phyloP scores from a whole-genome alignment of 306 rosid species.

The Arachis hypogaea region DNA sequence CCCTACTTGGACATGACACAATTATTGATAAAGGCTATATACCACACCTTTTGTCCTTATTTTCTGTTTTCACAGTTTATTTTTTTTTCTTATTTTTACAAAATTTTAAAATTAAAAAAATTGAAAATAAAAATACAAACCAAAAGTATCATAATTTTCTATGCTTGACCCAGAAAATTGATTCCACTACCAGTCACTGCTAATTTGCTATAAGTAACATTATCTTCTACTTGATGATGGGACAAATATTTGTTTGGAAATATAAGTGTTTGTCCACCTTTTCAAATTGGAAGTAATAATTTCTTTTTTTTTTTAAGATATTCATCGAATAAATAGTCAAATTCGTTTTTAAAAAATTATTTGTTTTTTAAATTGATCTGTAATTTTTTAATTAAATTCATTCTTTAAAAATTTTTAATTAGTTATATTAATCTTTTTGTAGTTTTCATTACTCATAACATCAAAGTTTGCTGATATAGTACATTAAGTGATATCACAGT shows the following conservation, averaged over 20 bases:
- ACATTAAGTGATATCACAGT: too few species aligned
- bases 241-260: neutral
- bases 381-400: too few species aligned
- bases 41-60: too few species aligned
- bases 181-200: neutral
- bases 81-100: neutral
- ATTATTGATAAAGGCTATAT: neutral
- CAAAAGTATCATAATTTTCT: slow-evolving; percentile 22
- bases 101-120: neutral
- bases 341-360: too few species aligned
- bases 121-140: neutral
- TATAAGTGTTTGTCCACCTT: slow-evolving; percentile 4
- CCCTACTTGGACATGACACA: neutral
- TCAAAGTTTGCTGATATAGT: too few species aligned
- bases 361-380: too few species aligned
- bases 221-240: slow-evolving; percentile 17
- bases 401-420: too few species aligned
- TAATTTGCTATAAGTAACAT: neutral
- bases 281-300: slow-evolving; percentile 5
- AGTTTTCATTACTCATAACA: too few species aligned
- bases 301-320: too few species aligned
- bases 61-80: too few species aligned
- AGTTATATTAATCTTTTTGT: too few species aligned
- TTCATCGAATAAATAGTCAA: too few species aligned
- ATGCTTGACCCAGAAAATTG: slow-evolving; percentile 16